A percentile compares a stretch with the other conserved stretches of the same genome.
phyloP scores from a whole-genome alignment of 257 asterid genomes.

The Gardenia jasminoides region DNA sequence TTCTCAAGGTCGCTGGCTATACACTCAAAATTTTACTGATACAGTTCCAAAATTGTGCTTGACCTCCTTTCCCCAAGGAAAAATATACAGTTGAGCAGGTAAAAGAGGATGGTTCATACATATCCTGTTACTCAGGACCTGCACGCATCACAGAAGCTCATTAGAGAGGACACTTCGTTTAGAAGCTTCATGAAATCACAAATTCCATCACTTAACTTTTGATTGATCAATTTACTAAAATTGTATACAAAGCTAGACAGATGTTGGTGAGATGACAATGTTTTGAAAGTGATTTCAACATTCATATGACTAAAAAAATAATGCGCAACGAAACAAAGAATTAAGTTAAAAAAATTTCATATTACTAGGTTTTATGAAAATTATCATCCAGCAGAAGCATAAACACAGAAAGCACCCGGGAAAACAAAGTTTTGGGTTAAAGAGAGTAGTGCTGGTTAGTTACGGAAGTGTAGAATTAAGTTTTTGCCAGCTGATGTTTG shows the following conservation, averaged over 20 bases:
- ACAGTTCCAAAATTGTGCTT: conserved; percentile 11
- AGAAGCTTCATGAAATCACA: background rate
- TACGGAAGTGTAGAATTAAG: background rate
- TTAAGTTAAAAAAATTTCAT: too few species aligned
- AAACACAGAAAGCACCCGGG: background rate
- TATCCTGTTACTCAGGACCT: background rate
- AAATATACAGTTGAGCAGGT: background rate
- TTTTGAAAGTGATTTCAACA: too few species aligned
- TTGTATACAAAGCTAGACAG: background rate
- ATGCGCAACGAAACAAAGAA: too few species aligned
- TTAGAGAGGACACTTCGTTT: background rate
- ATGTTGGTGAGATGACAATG: background rate
- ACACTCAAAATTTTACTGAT: conserved; percentile 10
- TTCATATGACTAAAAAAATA: background rate
- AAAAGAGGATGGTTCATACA: background rate
- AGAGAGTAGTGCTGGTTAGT: too few species aligned
- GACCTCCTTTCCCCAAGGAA: background rate
- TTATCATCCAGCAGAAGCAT: background rate
- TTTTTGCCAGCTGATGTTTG: too few species aligned
- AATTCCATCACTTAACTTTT: background rate
- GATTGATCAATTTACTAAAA: background rate
- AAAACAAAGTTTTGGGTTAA: background rate
- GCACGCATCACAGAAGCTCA: background rate
- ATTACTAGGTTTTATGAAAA: background rate
- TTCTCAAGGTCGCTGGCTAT: conserved; percentile 15